Evolutionary conservation across 2,329 filamentous ascomycete species (phyloP), one percentile per base, ranked within the genome.

Genomic region (Alternaria arborescens): DNA sequence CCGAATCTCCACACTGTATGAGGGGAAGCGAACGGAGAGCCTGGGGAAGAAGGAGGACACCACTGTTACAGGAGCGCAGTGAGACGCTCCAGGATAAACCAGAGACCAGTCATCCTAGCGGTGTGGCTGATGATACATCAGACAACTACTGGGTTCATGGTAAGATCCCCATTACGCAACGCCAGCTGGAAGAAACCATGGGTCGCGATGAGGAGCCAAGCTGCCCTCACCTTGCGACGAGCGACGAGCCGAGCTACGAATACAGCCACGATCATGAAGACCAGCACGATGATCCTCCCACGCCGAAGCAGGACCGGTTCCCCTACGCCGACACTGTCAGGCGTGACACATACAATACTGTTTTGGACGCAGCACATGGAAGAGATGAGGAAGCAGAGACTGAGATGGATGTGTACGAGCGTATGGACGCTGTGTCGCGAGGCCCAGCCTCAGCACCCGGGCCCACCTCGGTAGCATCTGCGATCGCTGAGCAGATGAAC

Each of bases 401-500:
- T 0, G 86, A 88, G 65, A 72, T 86, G 53, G 85, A 86, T 55
- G 67, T 84, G 7, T 87, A 87, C 61, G 83, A 87, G 57, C 80
- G 77, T 12, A 80, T 86, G 59, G 50, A 60, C 3, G 53, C 55
- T 22, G 42, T 36, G 34, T 46, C 58, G 8, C 42, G 55, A 28
- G 32, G 16, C 3, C 24, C 52, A 5, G n/a, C 12, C 8, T 40
- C 44, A 26, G 40, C 7, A 12, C 14, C 46, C 18, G 32, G 48
- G 5, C 48, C 59, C 69, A 74, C 24, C 8, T 20, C 55, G 38
- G 42, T 48, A 16, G 20, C 20, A 7, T 42, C 46, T 24, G 32
- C 48, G 10, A 54, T 42, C 7, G 24, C n/a, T 71, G 28, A 64
- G 71, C 40, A 68, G 18, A 36, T 24, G 10, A 52, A 24, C 18